Evolutionary conservation across 139 green algal species (phyloP).

Genomic region (Picochlorum sp.): DNA sequence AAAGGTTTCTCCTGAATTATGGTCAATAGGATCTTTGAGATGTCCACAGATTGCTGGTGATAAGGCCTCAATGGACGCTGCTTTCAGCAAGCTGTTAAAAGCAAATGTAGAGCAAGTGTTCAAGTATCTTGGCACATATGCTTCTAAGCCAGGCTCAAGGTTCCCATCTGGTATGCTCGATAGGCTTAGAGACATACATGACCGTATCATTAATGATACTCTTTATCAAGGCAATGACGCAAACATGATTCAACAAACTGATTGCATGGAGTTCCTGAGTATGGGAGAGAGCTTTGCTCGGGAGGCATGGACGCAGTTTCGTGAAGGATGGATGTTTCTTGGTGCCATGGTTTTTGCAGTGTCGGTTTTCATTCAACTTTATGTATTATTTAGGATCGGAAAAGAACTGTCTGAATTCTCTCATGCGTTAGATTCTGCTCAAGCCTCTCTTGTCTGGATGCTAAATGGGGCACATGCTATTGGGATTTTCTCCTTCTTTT

Average conservation of each 20-base stretch:
- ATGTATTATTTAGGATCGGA: not conserved
- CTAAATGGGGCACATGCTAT: not conserved
- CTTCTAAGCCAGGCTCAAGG: constrained; percentile 6
- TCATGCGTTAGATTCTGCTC: too few relatives aligned
- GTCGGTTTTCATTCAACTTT: not conserved
- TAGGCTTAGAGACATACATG: not conserved
- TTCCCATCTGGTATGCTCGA: constrained; percentile 30
- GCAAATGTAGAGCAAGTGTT: constrained; percentile 40
- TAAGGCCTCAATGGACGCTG: not conserved
- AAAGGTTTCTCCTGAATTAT: constrained; percentile 44
- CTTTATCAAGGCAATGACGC: not conserved
- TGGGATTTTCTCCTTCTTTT: constrained; percentile 30
- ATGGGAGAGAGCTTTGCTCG: constrained; percentile 40
- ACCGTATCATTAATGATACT: constrained; percentile 10
- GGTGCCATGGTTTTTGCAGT: constrained; percentile 23
- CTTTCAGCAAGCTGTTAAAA: not conserved
- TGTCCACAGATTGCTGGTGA: not conserved
- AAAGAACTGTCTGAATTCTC: not conserved
- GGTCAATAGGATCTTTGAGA: too few relatives aligned
- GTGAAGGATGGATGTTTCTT: constrained; percentile 33
- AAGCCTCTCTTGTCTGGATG: not conserved
- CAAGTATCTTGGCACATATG: constrained; percentile 58
- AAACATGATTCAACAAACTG: not conserved
- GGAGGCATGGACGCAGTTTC: constrained; percentile 64
- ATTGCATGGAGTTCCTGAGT: constrained; percentile 22